A percentile compares a stretch with the other conserved stretches of the same genome.
These are phyloP conservation scores for Heliamphora pulchella DNA, from an alignment of 179 eudicot genomes.

Conservation along the genomic window DNA sequence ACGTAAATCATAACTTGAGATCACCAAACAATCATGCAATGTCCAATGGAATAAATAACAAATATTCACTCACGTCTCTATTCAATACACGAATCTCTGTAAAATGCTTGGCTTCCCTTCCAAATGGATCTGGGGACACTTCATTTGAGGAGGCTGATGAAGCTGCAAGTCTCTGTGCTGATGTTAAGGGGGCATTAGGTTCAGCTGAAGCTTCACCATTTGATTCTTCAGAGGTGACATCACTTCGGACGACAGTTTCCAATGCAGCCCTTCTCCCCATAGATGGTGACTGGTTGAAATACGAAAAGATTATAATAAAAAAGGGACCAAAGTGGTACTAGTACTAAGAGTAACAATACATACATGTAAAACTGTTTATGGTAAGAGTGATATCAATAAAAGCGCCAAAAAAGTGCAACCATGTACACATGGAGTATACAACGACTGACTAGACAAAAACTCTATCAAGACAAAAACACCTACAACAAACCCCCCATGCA, in stretches of 20 bases:
- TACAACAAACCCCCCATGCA: too few relatives aligned
- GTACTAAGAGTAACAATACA: neutral
- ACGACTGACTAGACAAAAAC: too few relatives aligned
- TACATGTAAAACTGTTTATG: neutral
- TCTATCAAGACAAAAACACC: too few relatives aligned
- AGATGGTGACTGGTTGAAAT: constrained; percentile 59
- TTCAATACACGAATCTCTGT: constrained; percentile 80
- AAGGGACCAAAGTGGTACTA: neutral
- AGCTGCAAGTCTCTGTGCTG: constrained; percentile 81
- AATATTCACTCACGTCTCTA: constrained; percentile 65
- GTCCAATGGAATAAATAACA: neutral
- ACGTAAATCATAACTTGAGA: constrained; percentile 14
- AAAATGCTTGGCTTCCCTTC: constrained; percentile 93
- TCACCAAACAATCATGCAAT: constrained; percentile 12
- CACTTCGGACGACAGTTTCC: constrained; percentile 40
- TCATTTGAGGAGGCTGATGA: constrained; percentile 47
- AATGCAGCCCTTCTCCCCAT: constrained; percentile 70
- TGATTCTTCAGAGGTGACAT: constrained; percentile 36
- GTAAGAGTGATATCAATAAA: too few relatives aligned
- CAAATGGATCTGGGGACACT: constrained; percentile 70
- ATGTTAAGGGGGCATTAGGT: constrained; percentile 53
- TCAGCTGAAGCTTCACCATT: constrained; percentile 63
- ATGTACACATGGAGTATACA: too few relatives aligned
- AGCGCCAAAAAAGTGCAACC: too few relatives aligned
- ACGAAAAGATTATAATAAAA: neutral